A percentile compares a stretch with the other conserved stretches of the same genome.
Evolutionary conservation across 495 filamentous ascomycete genomes (phyloP).

Genomic region (Patellaria atrata): DNA sequence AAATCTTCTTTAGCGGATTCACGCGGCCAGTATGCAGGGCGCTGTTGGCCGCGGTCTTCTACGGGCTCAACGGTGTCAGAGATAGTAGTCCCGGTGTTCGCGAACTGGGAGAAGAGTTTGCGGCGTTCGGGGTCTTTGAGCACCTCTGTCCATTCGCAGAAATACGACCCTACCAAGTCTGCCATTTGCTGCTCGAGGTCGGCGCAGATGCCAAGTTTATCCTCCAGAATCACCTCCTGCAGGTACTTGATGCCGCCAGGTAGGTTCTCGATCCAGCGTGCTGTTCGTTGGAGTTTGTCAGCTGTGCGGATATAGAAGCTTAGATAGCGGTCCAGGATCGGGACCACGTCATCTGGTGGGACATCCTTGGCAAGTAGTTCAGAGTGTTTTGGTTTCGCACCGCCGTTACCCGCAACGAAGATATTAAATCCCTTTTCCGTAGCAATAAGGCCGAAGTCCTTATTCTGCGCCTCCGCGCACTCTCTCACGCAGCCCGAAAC

Average conservation of each 20-base stretch:
- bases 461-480: constrained; percentile 91
- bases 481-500: constrained; percentile 88
- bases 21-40: constrained; percentile 76
- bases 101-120: constrained; percentile 72
- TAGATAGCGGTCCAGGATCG: constrained; percentile 80
- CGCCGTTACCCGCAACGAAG: constrained; percentile 86
- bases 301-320: constrained; percentile 96
- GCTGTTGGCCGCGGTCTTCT: constrained; percentile 56
- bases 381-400: constrained; percentile 70
- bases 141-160: constrained; percentile 91
- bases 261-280: constrained; percentile 78
- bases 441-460: constrained; percentile 91
- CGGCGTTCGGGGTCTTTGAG: constrained; percentile 53
- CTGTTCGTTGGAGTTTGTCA: constrained; percentile 87
- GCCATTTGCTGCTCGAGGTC: constrained; percentile 86
- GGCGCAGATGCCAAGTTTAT: constrained; percentile 76
- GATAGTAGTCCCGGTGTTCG: constrained; percentile 62
- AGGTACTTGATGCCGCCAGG: constrained; percentile 83
- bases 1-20: constrained; percentile 60
- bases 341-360: constrained; percentile 67
- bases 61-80: constrained; percentile 59
- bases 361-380: constrained; percentile 90
- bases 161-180: constrained; percentile 73
- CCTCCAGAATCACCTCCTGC: constrained; percentile 68
- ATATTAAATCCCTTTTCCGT: constrained; percentile 95